Conservation (phyloP, 108 stramenopile genomes). For the Pseudonitzschia multiseries region DNA sequence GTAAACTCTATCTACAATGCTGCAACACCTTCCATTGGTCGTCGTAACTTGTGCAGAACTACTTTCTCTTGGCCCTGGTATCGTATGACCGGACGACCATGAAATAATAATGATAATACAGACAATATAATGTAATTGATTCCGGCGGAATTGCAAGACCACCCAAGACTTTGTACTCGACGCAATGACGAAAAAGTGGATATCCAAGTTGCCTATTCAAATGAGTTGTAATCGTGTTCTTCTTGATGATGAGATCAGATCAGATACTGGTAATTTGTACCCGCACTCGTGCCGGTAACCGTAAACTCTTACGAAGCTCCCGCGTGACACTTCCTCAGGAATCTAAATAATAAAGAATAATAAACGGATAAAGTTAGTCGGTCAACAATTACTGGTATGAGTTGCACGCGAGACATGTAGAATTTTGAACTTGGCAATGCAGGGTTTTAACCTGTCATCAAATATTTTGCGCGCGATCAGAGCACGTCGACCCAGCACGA, state of each 20-base stretch:
- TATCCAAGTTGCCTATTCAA: not conserved
- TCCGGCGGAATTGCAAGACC: not conserved
- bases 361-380: not conserved
- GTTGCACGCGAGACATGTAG: not conserved
- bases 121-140: not conserved
- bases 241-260: too few species aligned
- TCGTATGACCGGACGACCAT: not conserved
- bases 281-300: not conserved
- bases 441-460: too few species aligned
- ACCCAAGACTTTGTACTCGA: too few species aligned
- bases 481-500: not conserved
- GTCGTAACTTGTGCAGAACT: not conserved
- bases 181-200: not conserved
- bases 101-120: not conserved
- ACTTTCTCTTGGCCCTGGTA: not conserved
- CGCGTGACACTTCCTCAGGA: not conserved
- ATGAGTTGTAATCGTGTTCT: not conserved
- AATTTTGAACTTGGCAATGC: too few species aligned
- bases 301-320: not conserved
- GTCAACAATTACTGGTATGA: not conserved
- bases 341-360: not conserved
- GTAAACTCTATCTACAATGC: not conserved
- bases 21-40: too few species aligned
- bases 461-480: not conserved
- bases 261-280: too few species aligned